phyloP scores from a whole-genome alignment of 108 stramenopile genomes.

The Skeletonema menzelii region DNA sequence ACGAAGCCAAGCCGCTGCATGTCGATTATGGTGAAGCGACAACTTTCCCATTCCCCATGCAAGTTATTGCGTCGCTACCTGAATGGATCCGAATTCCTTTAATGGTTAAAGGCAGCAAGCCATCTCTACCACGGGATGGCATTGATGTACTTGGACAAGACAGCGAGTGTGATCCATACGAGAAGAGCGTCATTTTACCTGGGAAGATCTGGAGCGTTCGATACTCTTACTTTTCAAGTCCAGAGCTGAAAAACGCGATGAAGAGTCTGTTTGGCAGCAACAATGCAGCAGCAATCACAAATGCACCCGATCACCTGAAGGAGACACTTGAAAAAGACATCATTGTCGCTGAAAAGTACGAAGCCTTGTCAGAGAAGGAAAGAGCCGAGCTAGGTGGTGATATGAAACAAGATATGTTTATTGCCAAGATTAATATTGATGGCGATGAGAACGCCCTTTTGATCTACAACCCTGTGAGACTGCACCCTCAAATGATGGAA shows the following conservation, averaged over 20 bases:
- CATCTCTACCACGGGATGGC: slow-evolving; percentile 16
- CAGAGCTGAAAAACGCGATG: slow-evolving; percentile 13
- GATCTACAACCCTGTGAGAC: slow-evolving; percentile 26
- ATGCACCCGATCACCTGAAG: slow-evolving; percentile 21
- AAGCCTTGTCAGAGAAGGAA: slow-evolving; percentile 19
- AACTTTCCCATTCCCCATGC: slow-evolving; percentile 13
- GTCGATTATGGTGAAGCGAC: slow-evolving; percentile 9
- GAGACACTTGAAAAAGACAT: slow-evolving; percentile 13
- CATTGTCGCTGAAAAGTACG: slow-evolving; percentile 3
- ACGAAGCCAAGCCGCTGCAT: not conserved
- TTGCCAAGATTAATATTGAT: slow-evolving; percentile 9
- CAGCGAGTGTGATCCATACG: slow-evolving; percentile 12
- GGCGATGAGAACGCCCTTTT: slow-evolving; percentile 6
- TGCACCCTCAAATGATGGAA: slow-evolving; percentile 34
- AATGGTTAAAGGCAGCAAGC: slow-evolving; percentile 4
- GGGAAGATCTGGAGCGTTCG: slow-evolving; percentile 32
- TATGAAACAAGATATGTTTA: slow-evolving; percentile 28
- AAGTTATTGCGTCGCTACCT: slow-evolving; percentile 19
- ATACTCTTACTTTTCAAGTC: slow-evolving; percentile 13
- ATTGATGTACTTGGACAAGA: slow-evolving; percentile 25
- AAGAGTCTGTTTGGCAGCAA: not conserved
- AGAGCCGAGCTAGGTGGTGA: slow-evolving; percentile 23
- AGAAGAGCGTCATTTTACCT: slow-evolving; percentile 18
- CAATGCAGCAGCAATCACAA: not conserved
- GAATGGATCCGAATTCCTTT: slow-evolving; percentile 20